Base-by-base conservation (phyloP, 192 early-diverging fungal genomes). In the Umbelopsis sp. region DNA sequence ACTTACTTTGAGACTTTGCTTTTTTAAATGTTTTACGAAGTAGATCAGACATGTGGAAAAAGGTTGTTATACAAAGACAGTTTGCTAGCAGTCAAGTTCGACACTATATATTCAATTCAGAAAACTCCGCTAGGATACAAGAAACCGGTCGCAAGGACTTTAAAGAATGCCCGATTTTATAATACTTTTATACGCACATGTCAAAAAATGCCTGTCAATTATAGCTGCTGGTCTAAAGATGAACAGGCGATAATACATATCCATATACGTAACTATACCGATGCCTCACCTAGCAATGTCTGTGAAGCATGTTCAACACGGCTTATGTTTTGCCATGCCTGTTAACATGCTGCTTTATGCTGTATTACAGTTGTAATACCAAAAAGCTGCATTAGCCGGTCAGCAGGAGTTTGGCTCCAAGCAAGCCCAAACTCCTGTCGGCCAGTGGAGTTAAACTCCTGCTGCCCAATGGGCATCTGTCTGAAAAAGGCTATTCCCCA, bases 71-170 rank as follows among this genome's bases (percentile, higher is more conserved):
- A 30, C n/a, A n/a, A 25, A 61, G 27, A 25, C 15, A 6, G 27
- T 18, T 35, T 7, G 23, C 27, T 4, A 35, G 12, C 27, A 2
- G 10, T 25, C 15, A 27, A 61, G 33, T 35, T 25, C 21, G 16
- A 35, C 27, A 30, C 55, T 61, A 61, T 61, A 61, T 61, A 61
- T 61, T 4, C 37, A 61, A n/a, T 4, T 11, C 25, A 35, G 12
- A 16, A 61, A 61, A 61, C 55, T 61, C 55, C 55, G 55, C 55
- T 7, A 61, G 30, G 55, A 30, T 61, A 61, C 55, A 61, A 58
- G 27, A 41, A 61, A 35, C 55, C 55, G 55, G 55, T 61, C 55
- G 55, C 55, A 61, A 61, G 55, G 55, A 61, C 55, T 61, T 61
- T 35, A 18, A 35, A 11, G 55, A 12, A 16, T 35, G 13, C 4